Conservation (phyloP, 306 rosid genomes). For the Acacia acuminata region DNA sequence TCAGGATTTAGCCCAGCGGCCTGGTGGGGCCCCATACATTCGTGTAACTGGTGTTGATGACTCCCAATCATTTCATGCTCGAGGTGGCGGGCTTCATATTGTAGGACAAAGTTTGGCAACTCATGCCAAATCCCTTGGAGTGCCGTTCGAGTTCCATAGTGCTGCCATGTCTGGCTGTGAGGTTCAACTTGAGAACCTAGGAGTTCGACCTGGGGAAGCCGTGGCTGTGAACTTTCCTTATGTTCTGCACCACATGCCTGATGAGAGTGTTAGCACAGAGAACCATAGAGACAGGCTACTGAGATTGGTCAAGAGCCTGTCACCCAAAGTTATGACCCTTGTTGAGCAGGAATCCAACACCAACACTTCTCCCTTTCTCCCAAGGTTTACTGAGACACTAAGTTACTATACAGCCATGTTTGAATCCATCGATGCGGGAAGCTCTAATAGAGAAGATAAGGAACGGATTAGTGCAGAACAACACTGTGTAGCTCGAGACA, state of each 20-base stretch:
- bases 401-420: slow-evolving; percentile 82
- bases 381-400: slow-evolving; percentile 72
- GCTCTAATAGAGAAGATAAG: slow-evolving; percentile 52
- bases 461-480: slow-evolving; percentile 79
- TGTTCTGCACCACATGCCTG: slow-evolving; percentile 90
- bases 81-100: slow-evolving; percentile 87
- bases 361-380: slow-evolving; percentile 79
- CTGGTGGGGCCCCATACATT: slow-evolving; percentile 62
- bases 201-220: slow-evolving; percentile 61
- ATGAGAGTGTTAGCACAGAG: slow-evolving; percentile 91
- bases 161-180: slow-evolving; percentile 77
- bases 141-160: slow-evolving; percentile 78
- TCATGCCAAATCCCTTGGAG: slow-evolving; percentile 44
- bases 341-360: slow-evolving; percentile 97
- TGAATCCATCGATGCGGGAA: slow-evolving; percentile 70
- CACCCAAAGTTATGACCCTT: slow-evolving; percentile 79
- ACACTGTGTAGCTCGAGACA: slow-evolving; percentile 89
- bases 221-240: slow-evolving; percentile 79
- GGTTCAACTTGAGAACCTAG: slow-evolving; percentile 53
- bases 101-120: slow-evolving; percentile 56
- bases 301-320: slow-evolving; percentile 74
- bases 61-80: slow-evolving; percentile 77
- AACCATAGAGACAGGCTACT: slow-evolving; percentile 83
- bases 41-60: slow-evolving; percentile 89
- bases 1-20: slow-evolving; percentile 56